Evolutionary conservation across 2,329 filamentous ascomycete genomes (phyloP), one percentile per base, ranked within the genome.

Genomic region (Neonectria coccinea): DNA sequence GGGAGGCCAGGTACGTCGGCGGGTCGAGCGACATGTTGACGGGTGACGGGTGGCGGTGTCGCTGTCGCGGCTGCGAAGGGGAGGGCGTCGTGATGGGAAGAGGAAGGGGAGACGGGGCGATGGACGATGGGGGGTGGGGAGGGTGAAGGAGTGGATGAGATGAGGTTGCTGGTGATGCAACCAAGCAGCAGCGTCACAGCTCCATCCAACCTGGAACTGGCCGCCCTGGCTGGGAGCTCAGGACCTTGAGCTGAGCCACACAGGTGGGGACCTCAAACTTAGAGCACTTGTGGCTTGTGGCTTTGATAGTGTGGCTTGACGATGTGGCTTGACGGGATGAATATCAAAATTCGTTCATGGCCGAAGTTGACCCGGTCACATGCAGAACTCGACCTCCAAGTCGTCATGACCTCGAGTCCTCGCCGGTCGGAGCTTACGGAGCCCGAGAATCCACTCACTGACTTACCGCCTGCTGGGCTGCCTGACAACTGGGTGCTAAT

Each of bases 11-110:
- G 81, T 97, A 97, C 64, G 92, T 92, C 64, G 94, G 94, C 73
- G 93, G 92, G 78, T 97, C 94, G 80, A 97, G 88, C 78, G 94
- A 95, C 94, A 97, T 97, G 73, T 58, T 76, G 75, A 68, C 67
- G 67, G 70, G 5, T 25, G 75, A 68, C 67, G 67, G 70, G 1
- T 25, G 25, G 67, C 67, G 67, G 70, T 63, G 73, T 74, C 72
- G 73, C 71, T 63, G 74, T 74, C 72, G 73, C 71, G 59, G 71
- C 67, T 73, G 70, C 71, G 65, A 70, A 64, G 55, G 55, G 16
- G 64, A 57, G 53, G 56, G 66, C 41, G 47, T 69, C 59, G 48
- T 69, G 42, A 59, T 55, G 56, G 56, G 45, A 60, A 53, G 56
- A 48, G 57, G 60, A 47, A 55, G 59, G 62, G 64, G 51, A 39